Conservation (phyloP, 352 stramenopile genomes). For the Peronospora tabacina region DNA sequence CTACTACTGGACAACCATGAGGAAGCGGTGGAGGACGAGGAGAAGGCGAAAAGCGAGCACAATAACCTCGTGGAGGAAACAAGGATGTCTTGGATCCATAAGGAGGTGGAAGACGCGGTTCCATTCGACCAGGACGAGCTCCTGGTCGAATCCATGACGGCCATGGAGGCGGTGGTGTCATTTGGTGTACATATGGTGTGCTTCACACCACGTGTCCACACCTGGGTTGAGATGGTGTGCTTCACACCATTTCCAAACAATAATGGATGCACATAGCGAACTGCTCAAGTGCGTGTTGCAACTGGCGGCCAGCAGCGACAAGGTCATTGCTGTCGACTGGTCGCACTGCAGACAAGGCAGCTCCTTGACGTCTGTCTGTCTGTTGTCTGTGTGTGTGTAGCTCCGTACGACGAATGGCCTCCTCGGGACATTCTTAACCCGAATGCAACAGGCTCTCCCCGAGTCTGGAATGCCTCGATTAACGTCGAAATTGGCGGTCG, state of each 20-base stretch:
- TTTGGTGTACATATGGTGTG: too few relatives aligned
- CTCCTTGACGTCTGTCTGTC: background rate
- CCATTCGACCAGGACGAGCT: background rate
- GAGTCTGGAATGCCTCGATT: constrained; percentile 42
- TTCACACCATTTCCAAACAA: too few relatives aligned
- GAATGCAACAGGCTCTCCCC: constrained; percentile 36
- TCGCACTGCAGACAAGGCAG: too few relatives aligned
- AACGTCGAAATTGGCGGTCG: constrained; percentile 53
- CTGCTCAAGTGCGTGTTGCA: constrained; percentile 74
- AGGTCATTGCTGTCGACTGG: constrained; percentile 20
- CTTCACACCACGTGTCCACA: too few relatives aligned
- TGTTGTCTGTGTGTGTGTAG: constrained; percentile 14
- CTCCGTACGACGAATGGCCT: constrained; percentile 49
- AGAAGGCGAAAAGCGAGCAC: constrained; percentile 5
- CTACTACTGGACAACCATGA: constrained; percentile 7
- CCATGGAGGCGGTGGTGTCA: background rate
- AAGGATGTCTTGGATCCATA: background rate
- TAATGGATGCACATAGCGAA: constrained; percentile 45
- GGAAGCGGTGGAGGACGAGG: constrained; percentile 6
- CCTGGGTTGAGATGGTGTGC: background rate
- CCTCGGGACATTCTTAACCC: constrained; percentile 33
- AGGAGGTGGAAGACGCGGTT: background rate
- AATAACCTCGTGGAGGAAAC: background rate
- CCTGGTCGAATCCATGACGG: constrained; percentile 5
- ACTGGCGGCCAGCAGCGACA: constrained; percentile 64